These are phyloP conservation scores for Westerdykella ornata DNA, from an alignment of 2,329 filamentous ascomycete species.

Conservation along the genomic window DNA sequence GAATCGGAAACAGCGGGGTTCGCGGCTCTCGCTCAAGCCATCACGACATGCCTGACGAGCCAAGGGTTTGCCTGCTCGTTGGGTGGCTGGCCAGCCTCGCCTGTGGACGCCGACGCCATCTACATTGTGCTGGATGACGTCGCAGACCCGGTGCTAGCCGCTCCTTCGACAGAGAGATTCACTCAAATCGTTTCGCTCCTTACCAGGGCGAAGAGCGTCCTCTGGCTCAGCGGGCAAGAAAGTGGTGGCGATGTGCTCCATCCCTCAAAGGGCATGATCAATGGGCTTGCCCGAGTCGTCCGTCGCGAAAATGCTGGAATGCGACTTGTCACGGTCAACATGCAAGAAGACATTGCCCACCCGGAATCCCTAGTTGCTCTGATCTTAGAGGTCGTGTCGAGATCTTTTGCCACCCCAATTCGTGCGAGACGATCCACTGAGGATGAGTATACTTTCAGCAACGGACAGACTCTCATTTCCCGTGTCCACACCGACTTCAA, in stretches of 20 bases:
- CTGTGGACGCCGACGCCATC: no score
- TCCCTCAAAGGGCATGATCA: conserved; percentile 2
- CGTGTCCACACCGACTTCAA: background rate
- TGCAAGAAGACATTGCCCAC: background rate
- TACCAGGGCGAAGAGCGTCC: background rate
- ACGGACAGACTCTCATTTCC: background rate
- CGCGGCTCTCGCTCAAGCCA: no score
- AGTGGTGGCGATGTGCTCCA: conserved; percentile 5
- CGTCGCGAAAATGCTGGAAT: background rate
- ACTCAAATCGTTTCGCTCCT: background rate
- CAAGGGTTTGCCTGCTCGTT: no score
- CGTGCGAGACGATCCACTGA: background rate
- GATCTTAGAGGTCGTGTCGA: background rate
- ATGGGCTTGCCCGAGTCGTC: background rate
- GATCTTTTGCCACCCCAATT: background rate
- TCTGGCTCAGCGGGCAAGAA: background rate
- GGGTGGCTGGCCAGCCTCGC: no score
- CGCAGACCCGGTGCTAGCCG: no score
- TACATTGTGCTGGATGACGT: no score
- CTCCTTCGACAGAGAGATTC: no score
- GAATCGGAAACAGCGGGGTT: no score
- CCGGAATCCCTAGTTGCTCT: background rate
- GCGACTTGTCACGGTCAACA: background rate
- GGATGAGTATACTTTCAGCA: background rate
- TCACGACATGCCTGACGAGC: no score